Conservation (phyloP, 2,329 filamentous ascomycete genomes). For the Xylariales sp. region DNA sequence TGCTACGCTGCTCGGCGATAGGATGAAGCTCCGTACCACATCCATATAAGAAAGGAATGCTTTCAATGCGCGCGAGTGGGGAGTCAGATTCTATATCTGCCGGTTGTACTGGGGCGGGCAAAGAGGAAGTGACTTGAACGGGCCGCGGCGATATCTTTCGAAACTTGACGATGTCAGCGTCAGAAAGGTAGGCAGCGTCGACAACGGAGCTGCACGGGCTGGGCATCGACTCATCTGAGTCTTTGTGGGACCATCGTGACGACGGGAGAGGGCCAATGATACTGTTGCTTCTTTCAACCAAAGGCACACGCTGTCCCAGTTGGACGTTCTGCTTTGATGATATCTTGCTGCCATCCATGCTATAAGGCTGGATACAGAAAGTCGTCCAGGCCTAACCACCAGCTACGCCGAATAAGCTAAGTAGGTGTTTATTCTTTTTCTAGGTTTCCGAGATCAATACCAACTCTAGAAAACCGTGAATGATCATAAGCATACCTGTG, state of each 20-base stretch:
- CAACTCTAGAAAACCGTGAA: too few species aligned
- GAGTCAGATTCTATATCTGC: constrained; percentile 22
- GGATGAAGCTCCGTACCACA: constrained; percentile 32
- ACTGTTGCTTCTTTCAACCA: constrained; percentile 11
- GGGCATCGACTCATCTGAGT: constrained; percentile 31
- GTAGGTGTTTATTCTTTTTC: too few species aligned
- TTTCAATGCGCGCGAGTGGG: constrained; percentile 20
- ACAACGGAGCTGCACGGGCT: constrained; percentile 31
- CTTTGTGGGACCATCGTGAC: constrained; percentile 24
- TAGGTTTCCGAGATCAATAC: too few species aligned
- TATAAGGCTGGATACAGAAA: too few species aligned
- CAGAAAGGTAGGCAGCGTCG: constrained; percentile 29
- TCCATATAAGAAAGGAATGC: constrained; percentile 31
- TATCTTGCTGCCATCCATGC: neutral
- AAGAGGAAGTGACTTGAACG: constrained; percentile 10
- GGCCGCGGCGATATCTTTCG: constrained; percentile 1
- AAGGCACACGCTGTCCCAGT: constrained; percentile 14
- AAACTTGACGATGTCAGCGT: constrained; percentile 9
- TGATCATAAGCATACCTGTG: too few species aligned
- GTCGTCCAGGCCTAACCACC: too few species aligned
- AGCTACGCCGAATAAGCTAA: too few species aligned
- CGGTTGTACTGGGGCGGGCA: constrained; percentile 7
- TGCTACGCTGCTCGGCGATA: constrained; percentile 36
- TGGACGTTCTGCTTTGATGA: constrained; percentile 5
- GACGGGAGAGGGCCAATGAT: constrained; percentile 9